phyloP scores from a whole-genome alignment of 352 stramenopile species.

The Phytophthora pseudosyringae region DNA sequence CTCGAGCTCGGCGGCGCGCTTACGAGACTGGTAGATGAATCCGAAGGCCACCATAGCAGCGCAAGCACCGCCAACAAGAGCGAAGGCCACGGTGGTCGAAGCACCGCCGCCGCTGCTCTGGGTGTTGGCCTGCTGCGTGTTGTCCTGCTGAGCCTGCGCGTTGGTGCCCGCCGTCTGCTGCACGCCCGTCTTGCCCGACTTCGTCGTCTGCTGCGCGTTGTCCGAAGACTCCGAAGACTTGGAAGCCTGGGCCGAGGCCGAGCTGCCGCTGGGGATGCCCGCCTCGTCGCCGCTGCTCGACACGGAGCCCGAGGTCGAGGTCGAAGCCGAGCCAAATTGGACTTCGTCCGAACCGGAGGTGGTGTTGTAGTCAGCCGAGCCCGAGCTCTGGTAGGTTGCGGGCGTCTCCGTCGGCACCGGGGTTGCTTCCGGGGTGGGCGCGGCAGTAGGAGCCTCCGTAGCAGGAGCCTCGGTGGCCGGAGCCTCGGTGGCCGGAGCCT shows the following conservation, averaged over 20 bases:
- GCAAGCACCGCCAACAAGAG: conserved; percentile 41
- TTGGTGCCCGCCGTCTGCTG: conserved; percentile 18
- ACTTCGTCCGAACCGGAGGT: conserved; percentile 24
- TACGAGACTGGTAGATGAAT: conserved; percentile 82
- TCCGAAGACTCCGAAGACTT: conserved; percentile 24
- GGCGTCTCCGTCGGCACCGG: conserved; percentile 26
- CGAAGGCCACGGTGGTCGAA: conserved; percentile 28
- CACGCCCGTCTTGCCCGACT: conserved; percentile 24
- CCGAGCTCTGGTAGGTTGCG: conserved; percentile 22
- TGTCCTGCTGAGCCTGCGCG: conserved; percentile 25
- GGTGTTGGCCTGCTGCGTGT: conserved; percentile 48
- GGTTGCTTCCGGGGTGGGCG: conserved; percentile 18
- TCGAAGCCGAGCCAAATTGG: conserved; percentile 16
- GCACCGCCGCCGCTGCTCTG: conserved; percentile 29
- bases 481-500: conserved; percentile 6
- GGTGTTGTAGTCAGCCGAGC: conserved; percentile 24
- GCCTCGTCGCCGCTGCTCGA: conserved; percentile 24
- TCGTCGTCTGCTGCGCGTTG: conserved; percentile 21
- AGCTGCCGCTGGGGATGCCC: conserved; percentile 19
- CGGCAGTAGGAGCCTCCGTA: conserved; percentile 8
- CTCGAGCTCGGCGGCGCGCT: conserved; percentile 67
- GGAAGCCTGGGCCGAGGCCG: conserved; percentile 16
- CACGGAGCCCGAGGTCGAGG: conserved; percentile 17
- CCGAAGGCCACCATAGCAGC: conserved; percentile 65
- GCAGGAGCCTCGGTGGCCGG: conserved; percentile 2